phyloP scores from a whole-genome alignment of 257 asterid species.

The Gynochthodes officinalis region DNA sequence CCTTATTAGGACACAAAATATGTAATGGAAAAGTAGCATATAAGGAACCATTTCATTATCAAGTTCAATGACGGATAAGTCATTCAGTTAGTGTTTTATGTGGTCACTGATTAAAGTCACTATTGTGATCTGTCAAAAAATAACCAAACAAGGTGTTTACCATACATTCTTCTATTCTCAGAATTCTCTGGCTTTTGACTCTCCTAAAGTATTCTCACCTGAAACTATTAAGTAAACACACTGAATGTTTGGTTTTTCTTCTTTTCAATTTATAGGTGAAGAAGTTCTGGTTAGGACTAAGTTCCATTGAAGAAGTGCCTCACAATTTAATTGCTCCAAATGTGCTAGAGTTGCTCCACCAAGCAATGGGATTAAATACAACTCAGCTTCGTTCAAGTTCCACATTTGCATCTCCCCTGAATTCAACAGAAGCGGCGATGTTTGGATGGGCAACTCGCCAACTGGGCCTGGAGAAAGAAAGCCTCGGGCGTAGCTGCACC shows the following conservation, averaged over 20 bases:
- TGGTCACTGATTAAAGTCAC: no score
- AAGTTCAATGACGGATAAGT: no score
- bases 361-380: conserved; percentile 28
- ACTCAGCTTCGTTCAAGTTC: conserved; percentile 21
- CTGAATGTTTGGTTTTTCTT: not conserved
- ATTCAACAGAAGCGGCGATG: conserved; percentile 24
- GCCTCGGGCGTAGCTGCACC: conserved; percentile 8
- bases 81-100: no score
- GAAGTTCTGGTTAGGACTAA: conserved; percentile 23
- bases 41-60: no score
- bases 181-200: not conserved
- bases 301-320: conserved; percentile 22
- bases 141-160: no score
- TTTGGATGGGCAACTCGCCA: conserved; percentile 20
- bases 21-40: no score
- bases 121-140: no score
- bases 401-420: conserved; percentile 6
- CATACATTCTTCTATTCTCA: not conserved
- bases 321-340: conserved; percentile 13
- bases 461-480: conserved; percentile 21
- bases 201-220: no score
- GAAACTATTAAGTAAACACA: no score
- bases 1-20: no score
- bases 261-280: conserved; percentile 8
- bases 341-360: conserved; percentile 26